A percentile compares a stretch with the other conserved stretches of the same genome.
phyloP scores from a whole-genome alignment of 2,329 filamentous ascomycete genomes.

The Blastomyces gilchristii region DNA sequence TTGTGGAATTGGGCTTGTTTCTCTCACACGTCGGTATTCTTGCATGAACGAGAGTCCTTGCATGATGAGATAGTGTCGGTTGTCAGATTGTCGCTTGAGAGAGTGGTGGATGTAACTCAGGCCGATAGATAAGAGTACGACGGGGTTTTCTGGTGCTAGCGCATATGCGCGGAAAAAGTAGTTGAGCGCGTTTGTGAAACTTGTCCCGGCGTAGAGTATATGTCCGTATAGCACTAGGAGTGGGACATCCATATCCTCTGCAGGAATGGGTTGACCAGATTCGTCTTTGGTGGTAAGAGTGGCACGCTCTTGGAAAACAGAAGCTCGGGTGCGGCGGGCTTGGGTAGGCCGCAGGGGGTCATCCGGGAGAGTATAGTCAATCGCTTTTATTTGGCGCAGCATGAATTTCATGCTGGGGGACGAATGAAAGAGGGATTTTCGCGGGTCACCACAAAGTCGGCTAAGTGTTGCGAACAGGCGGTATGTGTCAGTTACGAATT shows the following conservation, averaged over 20 bases:
- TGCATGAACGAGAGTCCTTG: conserved; percentile 77
- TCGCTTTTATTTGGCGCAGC: conserved; percentile 78
- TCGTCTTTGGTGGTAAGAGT: conserved; percentile 32
- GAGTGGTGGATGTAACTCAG: conserved; percentile 80
- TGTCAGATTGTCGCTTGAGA: conserved; percentile 80
- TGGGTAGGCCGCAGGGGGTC: conserved; percentile 33
- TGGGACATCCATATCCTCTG: conserved; percentile 58
- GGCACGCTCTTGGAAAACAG: conserved; percentile 35
- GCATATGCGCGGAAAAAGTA: conserved; percentile 73
- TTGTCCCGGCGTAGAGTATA: conserved; percentile 73
- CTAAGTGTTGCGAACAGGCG: conserved; percentile 73
- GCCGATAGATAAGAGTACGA: conserved; percentile 71
- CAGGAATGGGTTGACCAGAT: conserved; percentile 27
- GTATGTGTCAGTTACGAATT: conserved; percentile 71
- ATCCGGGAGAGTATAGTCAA: conserved; percentile 59
- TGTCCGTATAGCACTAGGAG: conserved; percentile 84
- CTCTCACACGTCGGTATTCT: conserved; percentile 57
- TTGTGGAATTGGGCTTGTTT: conserved; percentile 31
- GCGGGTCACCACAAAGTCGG: conserved; percentile 60
- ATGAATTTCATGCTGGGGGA: conserved; percentile 84
- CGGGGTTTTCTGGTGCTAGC: conserved; percentile 63
- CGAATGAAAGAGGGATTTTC: conserved; percentile 55
- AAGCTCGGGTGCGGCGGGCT: conserved; percentile 29
- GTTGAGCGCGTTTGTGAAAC: conserved; percentile 71
- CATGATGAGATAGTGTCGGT: conserved; percentile 75